Evolutionary conservation across 1,284 basidiomycete genomes (phyloP).

Genomic region (Papiliotrema flavescens): DNA sequence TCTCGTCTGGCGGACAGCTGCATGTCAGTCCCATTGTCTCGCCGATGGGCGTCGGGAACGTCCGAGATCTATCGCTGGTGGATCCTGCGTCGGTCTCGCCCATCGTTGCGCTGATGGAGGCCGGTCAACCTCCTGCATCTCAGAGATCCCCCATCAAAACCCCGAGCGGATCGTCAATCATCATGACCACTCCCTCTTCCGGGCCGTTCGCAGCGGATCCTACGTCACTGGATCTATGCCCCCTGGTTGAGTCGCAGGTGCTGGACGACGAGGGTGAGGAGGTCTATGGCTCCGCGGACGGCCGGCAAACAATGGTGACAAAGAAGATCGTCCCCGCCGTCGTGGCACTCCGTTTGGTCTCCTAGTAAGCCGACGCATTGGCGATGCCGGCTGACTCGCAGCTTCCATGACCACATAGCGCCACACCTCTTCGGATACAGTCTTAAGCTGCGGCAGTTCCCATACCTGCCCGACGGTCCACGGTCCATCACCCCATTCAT

Average conservation of each 20-base stretch:
- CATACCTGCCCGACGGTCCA: conserved; percentile 38
- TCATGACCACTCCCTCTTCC: no score
- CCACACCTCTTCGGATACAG: conserved; percentile 40
- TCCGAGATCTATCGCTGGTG: no score
- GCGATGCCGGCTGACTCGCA: conserved; percentile 4
- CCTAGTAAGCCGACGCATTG: conserved; percentile 27
- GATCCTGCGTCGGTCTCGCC: no score
- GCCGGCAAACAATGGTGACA: conserved; percentile 37
- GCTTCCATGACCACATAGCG: conserved; percentile 35
- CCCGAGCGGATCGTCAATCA: no score
- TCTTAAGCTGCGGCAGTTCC: conserved; percentile 37
- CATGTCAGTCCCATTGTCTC: no score
- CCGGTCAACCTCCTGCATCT: no score
- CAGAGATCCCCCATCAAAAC: no score
- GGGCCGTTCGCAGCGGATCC: no score
- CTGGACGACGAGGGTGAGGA: conserved; percentile 1
- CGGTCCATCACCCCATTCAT: conserved; percentile 42
- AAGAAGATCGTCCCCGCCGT: conserved; percentile 22
- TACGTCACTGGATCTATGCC: not conserved
- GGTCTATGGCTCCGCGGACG: conserved; percentile 33
- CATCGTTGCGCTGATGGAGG: no score
- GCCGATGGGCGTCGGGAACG: no score
- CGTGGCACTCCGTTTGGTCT: conserved; percentile 31
- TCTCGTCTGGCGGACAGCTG: no score
- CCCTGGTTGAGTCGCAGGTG: not conserved